phyloP scores from a whole-genome alignment of 495 filamentous ascomycete species.

The Thermochaetoides thermophila region DNA sequence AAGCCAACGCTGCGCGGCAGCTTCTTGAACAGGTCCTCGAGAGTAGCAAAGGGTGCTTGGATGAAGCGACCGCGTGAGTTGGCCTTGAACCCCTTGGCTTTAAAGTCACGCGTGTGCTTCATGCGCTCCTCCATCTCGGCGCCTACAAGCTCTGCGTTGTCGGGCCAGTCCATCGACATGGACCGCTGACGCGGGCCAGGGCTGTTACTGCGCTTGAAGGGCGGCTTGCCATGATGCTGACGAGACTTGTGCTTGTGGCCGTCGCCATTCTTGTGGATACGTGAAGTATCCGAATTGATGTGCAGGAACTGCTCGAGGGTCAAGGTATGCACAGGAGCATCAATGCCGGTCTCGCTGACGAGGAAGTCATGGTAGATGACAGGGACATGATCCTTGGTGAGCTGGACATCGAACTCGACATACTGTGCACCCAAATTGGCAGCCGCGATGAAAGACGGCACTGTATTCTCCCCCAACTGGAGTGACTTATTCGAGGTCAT shows the following conservation, averaged over 20 bases:
- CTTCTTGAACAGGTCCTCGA: constrained; percentile 83
- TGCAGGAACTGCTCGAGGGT: constrained; percentile 91
- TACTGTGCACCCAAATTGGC: constrained; percentile 85
- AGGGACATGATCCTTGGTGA: constrained; percentile 96
- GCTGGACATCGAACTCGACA: constrained; percentile 89
- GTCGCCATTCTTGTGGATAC: not conserved
- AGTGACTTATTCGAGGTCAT: constrained; percentile 62
- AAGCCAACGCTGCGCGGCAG: constrained; percentile 73
- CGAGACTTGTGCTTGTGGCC: constrained; percentile 4
- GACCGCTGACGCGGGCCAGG: constrained; percentile 28
- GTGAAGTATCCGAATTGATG: constrained; percentile 44
- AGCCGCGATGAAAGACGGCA: constrained; percentile 89
- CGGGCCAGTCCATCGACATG: constrained; percentile 28
- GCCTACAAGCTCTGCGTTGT: constrained; percentile 2
- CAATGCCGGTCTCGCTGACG: constrained; percentile 94
- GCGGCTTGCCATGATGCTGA: constrained; percentile 17
- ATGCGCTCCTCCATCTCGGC: constrained; percentile 71
- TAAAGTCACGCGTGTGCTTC: constrained; percentile 93
- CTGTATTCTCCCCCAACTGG: constrained; percentile 90
- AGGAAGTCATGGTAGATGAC: constrained; percentile 99
- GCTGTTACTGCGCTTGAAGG: constrained; percentile 16
- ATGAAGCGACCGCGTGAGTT: constrained; percentile 90
- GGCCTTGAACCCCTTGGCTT: constrained; percentile 77
- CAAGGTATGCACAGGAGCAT: constrained; percentile 89
- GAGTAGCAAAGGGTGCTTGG: constrained; percentile 83